Percentiles rank a stretch among this genome's conserved stretches.
phyloP scores from a whole-genome alignment of 2,329 filamentous ascomycete species.

The Rutstroemia sp. region DNA sequence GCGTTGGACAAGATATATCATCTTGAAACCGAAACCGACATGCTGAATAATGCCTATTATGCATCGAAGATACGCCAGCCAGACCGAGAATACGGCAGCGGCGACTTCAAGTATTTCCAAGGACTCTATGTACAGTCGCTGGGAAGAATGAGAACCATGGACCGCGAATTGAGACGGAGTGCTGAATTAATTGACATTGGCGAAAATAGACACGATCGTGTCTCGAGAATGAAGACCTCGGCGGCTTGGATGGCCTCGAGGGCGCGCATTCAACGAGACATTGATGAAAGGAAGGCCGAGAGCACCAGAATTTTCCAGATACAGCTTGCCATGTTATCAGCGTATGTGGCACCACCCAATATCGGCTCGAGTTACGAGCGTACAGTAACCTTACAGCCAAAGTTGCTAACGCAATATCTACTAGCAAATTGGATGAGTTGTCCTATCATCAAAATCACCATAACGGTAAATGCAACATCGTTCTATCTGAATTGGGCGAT shows the following conservation, averaged over 20 bases:
- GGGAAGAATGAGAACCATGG: conserved; percentile 14
- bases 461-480: conserved; percentile 13
- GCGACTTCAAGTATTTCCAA: conserved; percentile 20
- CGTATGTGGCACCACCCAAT: conserved; percentile 12
- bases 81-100: conserved; percentile 13
- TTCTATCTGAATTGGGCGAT: conserved; percentile 7
- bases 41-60: conserved; percentile 19
- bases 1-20: conserved; percentile 19
- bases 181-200: conserved; percentile 12
- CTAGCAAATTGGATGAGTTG: conserved; percentile 20
- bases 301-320: conserved; percentile 19
- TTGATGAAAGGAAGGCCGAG: conserved; percentile 17
- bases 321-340: conserved; percentile 18
- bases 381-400: not conserved
- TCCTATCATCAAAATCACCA: conserved; percentile 20
- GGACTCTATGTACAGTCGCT: conserved; percentile 14
- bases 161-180: conserved; percentile 12
- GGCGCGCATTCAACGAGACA: conserved; percentile 14
- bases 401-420: conserved; percentile 1
- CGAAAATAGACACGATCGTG: conserved; percentile 13
- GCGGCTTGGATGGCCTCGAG: conserved; percentile 18
- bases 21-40: conserved; percentile 18
- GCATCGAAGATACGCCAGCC: conserved; percentile 18
- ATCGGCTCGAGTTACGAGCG: not conserved
- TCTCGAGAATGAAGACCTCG: conserved; percentile 17